Evolutionary conservation across 148 eudicot species (phyloP).

Genomic region (Rhododendron kiyosumense): DNA sequence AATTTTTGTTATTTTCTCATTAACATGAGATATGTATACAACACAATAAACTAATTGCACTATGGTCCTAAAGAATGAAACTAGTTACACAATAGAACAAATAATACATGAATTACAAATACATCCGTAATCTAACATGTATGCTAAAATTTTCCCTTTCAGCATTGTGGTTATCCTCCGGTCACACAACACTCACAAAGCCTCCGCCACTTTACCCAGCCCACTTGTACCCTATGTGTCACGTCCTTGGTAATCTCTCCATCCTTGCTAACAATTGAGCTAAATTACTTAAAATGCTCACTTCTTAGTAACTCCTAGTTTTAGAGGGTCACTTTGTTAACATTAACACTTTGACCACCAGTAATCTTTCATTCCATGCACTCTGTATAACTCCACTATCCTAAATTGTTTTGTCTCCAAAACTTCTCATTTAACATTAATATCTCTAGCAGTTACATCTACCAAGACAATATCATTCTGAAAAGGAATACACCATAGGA

Average conservation of each 20-base stretch:
- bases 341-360: neutral
- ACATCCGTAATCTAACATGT: neutral
- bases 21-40: too few relatives aligned
- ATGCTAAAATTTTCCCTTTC: neutral
- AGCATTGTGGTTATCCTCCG: neutral
- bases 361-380: neutral
- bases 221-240: neutral
- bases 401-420: neutral
- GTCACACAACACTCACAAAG: neutral
- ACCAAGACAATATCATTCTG: neutral
- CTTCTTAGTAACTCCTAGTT: neutral
- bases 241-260: neutral
- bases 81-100: too few relatives aligned
- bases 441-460: neutral
- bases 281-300: neutral
- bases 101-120: too few relatives aligned
- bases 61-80: too few relatives aligned
- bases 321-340: neutral
- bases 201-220: neutral
- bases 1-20: too few relatives aligned
- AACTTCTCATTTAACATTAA: neutral
- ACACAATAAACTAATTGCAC: too few relatives aligned
- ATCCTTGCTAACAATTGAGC: neutral
- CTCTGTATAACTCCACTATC: neutral
- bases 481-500: neutral